A percentile compares a stretch with the other conserved stretches of the same genome.
phyloP scores from a whole-genome alignment of 805 yeast genomes.

The Lipomyces sp. region DNA sequence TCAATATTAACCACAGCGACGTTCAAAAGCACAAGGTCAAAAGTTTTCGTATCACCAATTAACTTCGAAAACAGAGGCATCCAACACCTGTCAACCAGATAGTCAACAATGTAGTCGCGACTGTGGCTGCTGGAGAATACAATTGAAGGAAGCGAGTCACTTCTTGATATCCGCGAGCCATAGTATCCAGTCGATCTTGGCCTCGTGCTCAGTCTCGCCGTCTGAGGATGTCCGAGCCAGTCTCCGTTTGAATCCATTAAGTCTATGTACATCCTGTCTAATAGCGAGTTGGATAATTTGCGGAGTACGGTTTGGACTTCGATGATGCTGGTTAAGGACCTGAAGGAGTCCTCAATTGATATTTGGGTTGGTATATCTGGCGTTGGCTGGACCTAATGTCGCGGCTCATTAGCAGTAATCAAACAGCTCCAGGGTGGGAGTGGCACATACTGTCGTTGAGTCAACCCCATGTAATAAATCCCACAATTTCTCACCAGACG shows the following conservation, averaged over 20 bases:
- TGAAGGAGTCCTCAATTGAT: conserved; percentile 20
- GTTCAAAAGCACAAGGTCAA: conserved; percentile 16
- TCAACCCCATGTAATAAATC: conserved; percentile 20
- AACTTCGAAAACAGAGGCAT: conserved; percentile 17
- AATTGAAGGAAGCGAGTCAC: conserved; percentile 9
- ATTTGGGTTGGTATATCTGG: conserved; percentile 19
- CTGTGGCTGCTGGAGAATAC: conserved; percentile 2
- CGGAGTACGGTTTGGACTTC: conserved; percentile 10
- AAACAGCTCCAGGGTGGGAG: too few relatives aligned
- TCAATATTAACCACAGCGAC: conserved; percentile 18
- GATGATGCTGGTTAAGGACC: neutral
- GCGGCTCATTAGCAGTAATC: neutral
- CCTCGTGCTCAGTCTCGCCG: conserved; percentile 9
- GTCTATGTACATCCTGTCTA: conserved; percentile 14
- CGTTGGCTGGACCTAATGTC: conserved; percentile 14
- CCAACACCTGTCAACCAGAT: conserved; percentile 5
- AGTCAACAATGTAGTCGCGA: conserved; percentile 1
- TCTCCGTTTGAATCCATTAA: conserved; percentile 2
- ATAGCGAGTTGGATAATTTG: conserved; percentile 1
- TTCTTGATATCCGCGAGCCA: conserved; percentile 15
- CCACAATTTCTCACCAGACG: conserved; percentile 16
- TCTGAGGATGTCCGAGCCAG: conserved; percentile 19
- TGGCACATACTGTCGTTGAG: neutral
- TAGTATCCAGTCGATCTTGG: neutral
- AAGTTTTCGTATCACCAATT: neutral